Percentiles rank a stretch among this genome's conserved stretches.
Evolutionary conservation across 108 stramenopile species (phyloP).

Genomic region (Craspedostauros australis): DNA sequence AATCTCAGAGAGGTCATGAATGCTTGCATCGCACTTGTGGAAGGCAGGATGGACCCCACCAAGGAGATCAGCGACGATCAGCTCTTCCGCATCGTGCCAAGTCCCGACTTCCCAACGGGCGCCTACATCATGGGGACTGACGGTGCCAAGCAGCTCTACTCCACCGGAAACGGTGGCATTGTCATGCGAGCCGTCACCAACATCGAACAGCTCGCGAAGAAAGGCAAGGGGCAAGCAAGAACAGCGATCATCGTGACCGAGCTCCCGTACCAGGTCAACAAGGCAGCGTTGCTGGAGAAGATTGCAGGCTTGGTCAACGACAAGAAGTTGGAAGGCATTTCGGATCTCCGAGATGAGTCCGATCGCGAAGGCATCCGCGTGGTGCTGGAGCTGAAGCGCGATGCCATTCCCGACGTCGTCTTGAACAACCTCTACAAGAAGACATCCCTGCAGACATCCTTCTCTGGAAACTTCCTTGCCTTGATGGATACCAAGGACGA

Average conservation of each 20-base stretch:
- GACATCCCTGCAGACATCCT: conserved; percentile 87
- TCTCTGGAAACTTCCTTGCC: conserved; percentile 92
- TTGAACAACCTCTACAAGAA: conserved; percentile 93
- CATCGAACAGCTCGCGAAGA: conserved; percentile 64
- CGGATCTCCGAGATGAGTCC: conserved; percentile 87
- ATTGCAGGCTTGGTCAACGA: conserved; percentile 94
- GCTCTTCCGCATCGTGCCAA: conserved; percentile 76
- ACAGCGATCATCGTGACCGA: conserved; percentile 92
- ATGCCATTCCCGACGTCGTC: conserved; percentile 84
- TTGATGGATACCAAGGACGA: conserved; percentile 41
- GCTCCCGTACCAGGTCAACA: conserved; percentile 94
- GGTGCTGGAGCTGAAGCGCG: conserved; percentile 95
- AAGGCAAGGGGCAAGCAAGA: conserved; percentile 36
- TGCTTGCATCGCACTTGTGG: conserved; percentile 67
- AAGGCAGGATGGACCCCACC: conserved; percentile 33
- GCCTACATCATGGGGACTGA: conserved; percentile 76
- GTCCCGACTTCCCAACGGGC: conserved; percentile 96
- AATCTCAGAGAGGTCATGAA: conserved; percentile 87
- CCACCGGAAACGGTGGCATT: conserved; percentile 90
- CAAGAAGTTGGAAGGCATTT: conserved; percentile 88
- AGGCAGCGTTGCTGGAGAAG: conserved; percentile 89
- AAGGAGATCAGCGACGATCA: conserved; percentile 59
- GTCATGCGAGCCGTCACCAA: conserved; percentile 81
- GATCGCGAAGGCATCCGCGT: conserved; percentile 96
- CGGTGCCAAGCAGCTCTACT: conserved; percentile 73